A percentile compares a stretch with the other conserved stretches of the same genome.
These are phyloP conservation scores for Candida pseudoglaebosa DNA, from an alignment of 805 yeast genomes.

Conservation along the genomic window DNA sequence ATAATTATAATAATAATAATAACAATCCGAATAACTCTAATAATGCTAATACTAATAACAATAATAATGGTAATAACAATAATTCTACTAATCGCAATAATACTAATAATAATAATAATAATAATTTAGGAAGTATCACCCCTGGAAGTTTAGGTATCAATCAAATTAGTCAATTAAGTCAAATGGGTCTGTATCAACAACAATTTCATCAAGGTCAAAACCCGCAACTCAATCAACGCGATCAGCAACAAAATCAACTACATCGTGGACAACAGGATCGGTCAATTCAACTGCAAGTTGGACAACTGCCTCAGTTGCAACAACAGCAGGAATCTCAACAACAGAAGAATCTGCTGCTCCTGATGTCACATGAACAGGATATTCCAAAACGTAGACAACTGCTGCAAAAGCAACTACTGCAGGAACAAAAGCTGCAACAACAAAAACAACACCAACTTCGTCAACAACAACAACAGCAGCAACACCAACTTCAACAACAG, in stretches of 20 bases:
- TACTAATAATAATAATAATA: no score
- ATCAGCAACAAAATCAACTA: slow-evolving; percentile 8
- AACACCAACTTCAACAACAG: slow-evolving; percentile 13
- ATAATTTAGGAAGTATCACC: no score
- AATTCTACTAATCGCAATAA: not conserved
- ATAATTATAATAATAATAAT: no score
- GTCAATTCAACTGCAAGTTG: slow-evolving; percentile 9
- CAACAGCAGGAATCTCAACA: slow-evolving; percentile 9
- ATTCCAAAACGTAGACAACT: slow-evolving; percentile 4
- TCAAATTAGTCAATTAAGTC: not conserved
- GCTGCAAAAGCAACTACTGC: slow-evolving; percentile 8
- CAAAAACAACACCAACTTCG: slow-evolving; percentile 9
- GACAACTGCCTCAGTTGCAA: slow-evolving; percentile 11
- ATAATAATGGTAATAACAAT: not conserved
- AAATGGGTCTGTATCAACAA: slow-evolving; percentile 2
- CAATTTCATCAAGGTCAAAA: slow-evolving; percentile 14
- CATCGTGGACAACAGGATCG: slow-evolving; percentile 8
- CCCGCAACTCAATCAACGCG: slow-evolving; percentile 7
- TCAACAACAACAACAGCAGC: slow-evolving; percentile 10
- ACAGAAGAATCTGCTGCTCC: slow-evolving; percentile 5
- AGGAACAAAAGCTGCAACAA: slow-evolving; percentile 6
- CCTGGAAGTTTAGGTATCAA: no score
- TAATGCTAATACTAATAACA: not conserved
- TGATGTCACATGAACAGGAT: slow-evolving; percentile 3
- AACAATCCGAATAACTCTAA: not conserved